Base-by-base conservation (phyloP, 257 asterid species). In the Rehmannia glutinosa region DNA sequence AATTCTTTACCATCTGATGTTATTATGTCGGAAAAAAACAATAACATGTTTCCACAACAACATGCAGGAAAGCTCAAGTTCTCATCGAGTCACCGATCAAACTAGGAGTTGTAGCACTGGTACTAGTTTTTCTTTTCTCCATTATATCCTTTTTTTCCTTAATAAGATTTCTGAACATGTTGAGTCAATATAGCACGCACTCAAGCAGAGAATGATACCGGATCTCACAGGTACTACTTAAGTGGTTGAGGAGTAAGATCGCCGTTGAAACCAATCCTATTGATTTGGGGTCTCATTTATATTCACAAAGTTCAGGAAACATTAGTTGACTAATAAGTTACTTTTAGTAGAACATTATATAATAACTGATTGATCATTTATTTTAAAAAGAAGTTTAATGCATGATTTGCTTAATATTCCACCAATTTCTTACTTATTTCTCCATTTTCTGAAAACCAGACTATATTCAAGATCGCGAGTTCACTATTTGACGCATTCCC, bases 401-500 rank as follows among this genome's bases (percentile, higher is more conserved):
- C 30, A 30, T 8, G 8, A 13, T 32, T 13, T 33, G 8, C 68
- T 23, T 9, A 8, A 16, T 21, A 35, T 28, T 69, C 11, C 17
- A 17, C n/a, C 9, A 53, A 32, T 20, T 57, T 39, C 50, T 75
- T 41, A n/a, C 50, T 33, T 8, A 4, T n/a, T 2, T 62, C 68
- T 60, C 42, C 24, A 10, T 52, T 36, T 8, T 4, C 53, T 60
- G 28, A 43, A 71, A 64, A 46, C 1, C 79, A 88, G 96, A 80
- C 77, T 2, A 43, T 75, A 39, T 84, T 91, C 87, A 81, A 77
- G 84, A 73, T 71, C 21, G 68, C 73, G 63, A 86, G 80, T 58
- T 77, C 82, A 59, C 21, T 81, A 49, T 87, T 87, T 55, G 95
- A 88, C 61, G 83, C 85, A 61, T 91, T 85, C 76, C 97, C 93